phyloP scores from a whole-genome alignment of 2,329 filamentous ascomycete species.

The Aspergillus oerlinghausenensis region DNA sequence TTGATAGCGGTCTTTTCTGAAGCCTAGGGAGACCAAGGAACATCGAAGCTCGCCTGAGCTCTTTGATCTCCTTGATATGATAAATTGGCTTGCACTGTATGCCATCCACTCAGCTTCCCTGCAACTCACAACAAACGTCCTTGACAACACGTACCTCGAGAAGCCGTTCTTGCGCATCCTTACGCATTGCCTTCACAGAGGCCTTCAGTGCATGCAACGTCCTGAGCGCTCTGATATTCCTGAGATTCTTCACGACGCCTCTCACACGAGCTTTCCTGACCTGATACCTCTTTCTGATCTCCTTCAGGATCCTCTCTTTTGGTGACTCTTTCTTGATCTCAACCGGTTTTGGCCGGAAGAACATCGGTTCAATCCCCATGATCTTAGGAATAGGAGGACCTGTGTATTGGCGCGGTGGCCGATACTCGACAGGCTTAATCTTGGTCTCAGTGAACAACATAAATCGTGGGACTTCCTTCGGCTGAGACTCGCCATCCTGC shows the following conservation, averaged over 20 bases:
- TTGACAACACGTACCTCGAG: neutral
- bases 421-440: constrained; percentile 2
- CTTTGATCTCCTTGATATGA: constrained; percentile 4
- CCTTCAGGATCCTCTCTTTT: neutral
- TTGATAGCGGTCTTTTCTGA: neutral
- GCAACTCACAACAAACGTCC: neutral
- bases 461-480: constrained; percentile 1
- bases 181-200: neutral
- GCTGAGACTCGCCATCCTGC: neutral
- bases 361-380: neutral
- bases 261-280: neutral
- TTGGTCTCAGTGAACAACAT: neutral
- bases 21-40: constrained; percentile 1
- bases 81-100: constrained; percentile 5
- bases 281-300: neutral
- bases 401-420: neutral
- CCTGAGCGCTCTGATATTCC: neutral
- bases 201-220: neutral
- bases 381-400: constrained; percentile 1
- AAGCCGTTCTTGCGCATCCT: neutral
- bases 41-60: constrained; percentile 1
- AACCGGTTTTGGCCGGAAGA: neutral
- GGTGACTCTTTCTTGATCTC: neutral
- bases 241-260: neutral
- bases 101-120: neutral